Conservation (phyloP, 2,329 filamentous ascomycete genomes). For the Incumbomyces delicatus region DNA sequence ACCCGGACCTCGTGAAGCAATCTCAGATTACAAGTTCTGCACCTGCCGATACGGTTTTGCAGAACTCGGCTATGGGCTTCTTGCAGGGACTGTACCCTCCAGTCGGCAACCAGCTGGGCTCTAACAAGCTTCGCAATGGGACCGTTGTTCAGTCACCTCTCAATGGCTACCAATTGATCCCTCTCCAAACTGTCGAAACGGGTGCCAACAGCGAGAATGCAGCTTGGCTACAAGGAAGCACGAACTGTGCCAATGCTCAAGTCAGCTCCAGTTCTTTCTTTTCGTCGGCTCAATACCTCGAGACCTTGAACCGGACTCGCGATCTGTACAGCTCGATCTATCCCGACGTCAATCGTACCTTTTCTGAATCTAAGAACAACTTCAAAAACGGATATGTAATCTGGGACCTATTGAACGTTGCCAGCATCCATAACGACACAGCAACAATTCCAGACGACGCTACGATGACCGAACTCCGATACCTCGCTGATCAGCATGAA, state of each 20-base stretch:
- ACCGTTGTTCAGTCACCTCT: conserved; percentile 57
- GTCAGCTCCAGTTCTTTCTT: conserved; percentile 53
- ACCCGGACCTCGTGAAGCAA: conserved; percentile 54
- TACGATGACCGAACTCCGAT: conserved; percentile 58
- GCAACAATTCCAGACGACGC: conserved; percentile 47
- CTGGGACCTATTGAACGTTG: conserved; percentile 55
- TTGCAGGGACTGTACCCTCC: conserved; percentile 82
- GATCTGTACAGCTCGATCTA: conserved; percentile 45
- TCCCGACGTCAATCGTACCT: conserved; percentile 44
- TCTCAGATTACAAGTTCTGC: conserved; percentile 63
- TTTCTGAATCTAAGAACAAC: conserved; percentile 38
- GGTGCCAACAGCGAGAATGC: conserved; percentile 51
- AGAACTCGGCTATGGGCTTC: conserved; percentile 69
- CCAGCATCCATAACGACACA: conserved; percentile 47
- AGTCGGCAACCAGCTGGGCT: conserved; percentile 42
- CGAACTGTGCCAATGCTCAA: conserved; percentile 45
- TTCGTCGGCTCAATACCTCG: conserved; percentile 39
- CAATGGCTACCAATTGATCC: conserved; percentile 75
- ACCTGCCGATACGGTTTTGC: conserved; percentile 66
- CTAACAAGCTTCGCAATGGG: conserved; percentile 62
- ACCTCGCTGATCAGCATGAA: conserved; percentile 71
- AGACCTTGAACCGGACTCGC: conserved; percentile 38
- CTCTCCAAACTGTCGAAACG: conserved; percentile 53
- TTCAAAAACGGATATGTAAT: conserved; percentile 60
- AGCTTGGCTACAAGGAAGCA: conserved; percentile 50